Conservation (phyloP, 2,329 filamentous ascomycete species). For the Mycosphaerelloides madeirae region DNA sequence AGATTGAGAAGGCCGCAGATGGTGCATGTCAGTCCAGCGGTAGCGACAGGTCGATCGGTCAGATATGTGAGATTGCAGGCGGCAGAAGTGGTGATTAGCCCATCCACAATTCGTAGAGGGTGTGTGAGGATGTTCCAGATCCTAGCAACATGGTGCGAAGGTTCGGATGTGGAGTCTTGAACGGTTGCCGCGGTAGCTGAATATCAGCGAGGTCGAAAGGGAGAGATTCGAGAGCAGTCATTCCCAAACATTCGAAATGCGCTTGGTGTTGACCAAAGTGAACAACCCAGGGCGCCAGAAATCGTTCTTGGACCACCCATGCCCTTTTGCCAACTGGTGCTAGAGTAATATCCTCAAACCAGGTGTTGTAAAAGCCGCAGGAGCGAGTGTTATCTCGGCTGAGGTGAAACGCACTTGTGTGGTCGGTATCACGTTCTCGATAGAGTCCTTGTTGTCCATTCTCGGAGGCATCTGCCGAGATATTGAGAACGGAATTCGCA, state of each 20-base stretch:
- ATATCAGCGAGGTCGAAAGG: neutral
- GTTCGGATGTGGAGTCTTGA: neutral
- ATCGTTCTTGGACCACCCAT: slow-evolving; percentile 1
- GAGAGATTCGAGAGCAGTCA: neutral
- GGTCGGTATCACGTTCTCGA: neutral
- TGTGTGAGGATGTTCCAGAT: neutral
- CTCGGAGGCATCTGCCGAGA: slow-evolving; percentile 17
- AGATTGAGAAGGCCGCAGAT: neutral
- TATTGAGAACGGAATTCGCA: slow-evolving; percentile 17
- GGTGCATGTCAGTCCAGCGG: neutral
- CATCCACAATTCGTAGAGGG: neutral
- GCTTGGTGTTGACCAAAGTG: neutral
- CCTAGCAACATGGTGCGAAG: neutral
- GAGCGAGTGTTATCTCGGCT: neutral
- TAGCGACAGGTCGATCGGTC: neutral
- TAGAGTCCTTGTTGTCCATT: slow-evolving; percentile 7
- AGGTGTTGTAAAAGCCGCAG: neutral
- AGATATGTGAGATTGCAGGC: neutral
- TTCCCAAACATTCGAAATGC: neutral
- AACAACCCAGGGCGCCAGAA: neutral
- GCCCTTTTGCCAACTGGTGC: neutral
- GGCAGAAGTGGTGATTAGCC: neutral
- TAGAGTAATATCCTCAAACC: neutral
- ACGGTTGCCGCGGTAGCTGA: neutral
- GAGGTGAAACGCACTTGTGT: neutral